phyloP scores from a whole-genome alignment of 78 protist species.

The Dictyostelium firmibasis region DNA sequence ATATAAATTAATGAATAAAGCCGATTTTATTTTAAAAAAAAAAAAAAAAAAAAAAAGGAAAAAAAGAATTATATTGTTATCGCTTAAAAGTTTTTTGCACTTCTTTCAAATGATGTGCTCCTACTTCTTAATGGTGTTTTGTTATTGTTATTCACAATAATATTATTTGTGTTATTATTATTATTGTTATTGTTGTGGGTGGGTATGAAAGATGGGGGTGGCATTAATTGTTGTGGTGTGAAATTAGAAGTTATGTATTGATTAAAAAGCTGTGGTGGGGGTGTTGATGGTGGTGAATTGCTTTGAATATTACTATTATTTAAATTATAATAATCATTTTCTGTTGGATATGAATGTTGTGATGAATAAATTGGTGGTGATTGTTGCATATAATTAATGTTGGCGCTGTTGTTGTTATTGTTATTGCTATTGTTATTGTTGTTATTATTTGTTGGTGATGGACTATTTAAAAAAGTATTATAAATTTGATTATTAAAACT shows the following conservation, averaged over 20 bases:
- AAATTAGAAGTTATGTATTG: background rate
- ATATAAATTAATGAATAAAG: background rate
- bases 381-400: background rate
- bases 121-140: constrained; percentile 15
- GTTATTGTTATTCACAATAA: background rate
- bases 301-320: background rate
- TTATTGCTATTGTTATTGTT: too few relatives aligned
- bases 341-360: background rate
- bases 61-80: too few relatives aligned
- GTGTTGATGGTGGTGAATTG: background rate
- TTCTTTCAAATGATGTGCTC: constrained; percentile 46
- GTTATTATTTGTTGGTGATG: background rate
- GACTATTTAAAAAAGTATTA: background rate
- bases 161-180: background rate
- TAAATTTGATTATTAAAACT: constrained; percentile 7
- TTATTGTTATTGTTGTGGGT: background rate
- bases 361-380: background rate
- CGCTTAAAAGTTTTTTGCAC: background rate
- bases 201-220: background rate
- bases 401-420: background rate
- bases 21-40: background rate
- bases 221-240: background rate
- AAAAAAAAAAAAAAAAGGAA: background rate
- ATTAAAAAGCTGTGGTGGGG: background rate
- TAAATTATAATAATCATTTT: background rate